Conservation (phyloP, 164 flowering plant species). For the Vitis cinerea region DNA sequence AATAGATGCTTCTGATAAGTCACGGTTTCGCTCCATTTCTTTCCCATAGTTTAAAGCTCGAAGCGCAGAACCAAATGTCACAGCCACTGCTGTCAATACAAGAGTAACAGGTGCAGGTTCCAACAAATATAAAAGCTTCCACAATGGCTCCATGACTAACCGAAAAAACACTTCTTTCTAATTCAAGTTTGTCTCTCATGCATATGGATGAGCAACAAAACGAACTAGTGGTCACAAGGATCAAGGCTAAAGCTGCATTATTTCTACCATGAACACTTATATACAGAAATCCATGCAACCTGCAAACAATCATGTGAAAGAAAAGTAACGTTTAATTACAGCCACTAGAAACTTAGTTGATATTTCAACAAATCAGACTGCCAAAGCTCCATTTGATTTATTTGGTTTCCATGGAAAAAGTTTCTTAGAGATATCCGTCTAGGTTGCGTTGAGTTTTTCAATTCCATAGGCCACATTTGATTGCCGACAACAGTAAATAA, state of each 20-base stretch:
- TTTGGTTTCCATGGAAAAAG: no score
- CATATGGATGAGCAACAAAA: not conserved
- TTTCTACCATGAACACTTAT: slow-evolving; percentile 4
- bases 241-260: slow-evolving; percentile 18
- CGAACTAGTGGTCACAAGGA: no score
- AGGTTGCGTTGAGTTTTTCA: no score
- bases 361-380: not conserved
- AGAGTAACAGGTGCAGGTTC: slow-evolving; percentile 84
- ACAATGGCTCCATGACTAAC: slow-evolving; percentile 63
- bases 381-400: no score
- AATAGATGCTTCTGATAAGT: slow-evolving; percentile 78
- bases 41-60: slow-evolving; percentile 82
- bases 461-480: no score
- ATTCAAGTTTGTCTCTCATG: not conserved
- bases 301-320: slow-evolving; percentile 9
- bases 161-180: not conserved
- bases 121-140: slow-evolving; percentile 73
- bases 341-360: not conserved
- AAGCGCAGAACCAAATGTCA: slow-evolving; percentile 81
- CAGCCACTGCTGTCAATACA: slow-evolving; percentile 75
- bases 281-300: slow-evolving; percentile 29
- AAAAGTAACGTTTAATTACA: no score
- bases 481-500: no score
- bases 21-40: slow-evolving; percentile 85
- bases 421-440: no score